Evolutionary conservation across 768 basidiomycete species (phyloP), one percentile per base, ranked within the genome.

Genomic region (Serendipita sp.): DNA sequence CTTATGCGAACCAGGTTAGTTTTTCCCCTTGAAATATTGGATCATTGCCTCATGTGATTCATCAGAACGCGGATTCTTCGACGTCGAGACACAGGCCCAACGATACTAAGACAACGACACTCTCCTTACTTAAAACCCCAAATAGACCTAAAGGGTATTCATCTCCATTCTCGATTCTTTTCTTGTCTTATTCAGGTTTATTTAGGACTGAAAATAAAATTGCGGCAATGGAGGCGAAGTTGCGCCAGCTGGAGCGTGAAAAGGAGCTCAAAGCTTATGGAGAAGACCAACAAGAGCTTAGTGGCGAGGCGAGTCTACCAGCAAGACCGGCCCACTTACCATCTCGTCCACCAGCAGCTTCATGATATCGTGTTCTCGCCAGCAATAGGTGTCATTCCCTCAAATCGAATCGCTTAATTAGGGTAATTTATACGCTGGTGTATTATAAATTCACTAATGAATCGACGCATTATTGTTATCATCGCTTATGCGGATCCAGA

Each of bases 141-240:
- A 70, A 74, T 74, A 66, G 75, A 74, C 67, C 82, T 75, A 70
- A 79, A 73, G 66, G 74, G 83, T 75, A 79, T 79, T 80, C 75
- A 41, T 45, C 67, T 67, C 34, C 46, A 65, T 18, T 51, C n/a
- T 51, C 11, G 18, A 1, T 51, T 11, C 11, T 54, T 11, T 28
- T n/a, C 18, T 41, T 44, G 32, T 5, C 11, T 45, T 36, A 51
- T 41, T 54, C 16, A 38, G 18, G 18, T 44, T 60, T 65, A 70
- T 70, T 52, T 70, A 94, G 89, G 60, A 93, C 90, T 1, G 76
- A 81, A 48, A 85, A 84, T 69, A 96, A 97, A 75, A 99, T 99
- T 69, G 92, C 93, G 5, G 82, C 86, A 70, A 88, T 97, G 81
- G 96, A 99, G 75, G 95, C 95, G 2, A 99, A 99, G 74, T 78